Evolutionary conservation across 257 asterid species (phyloP).

Genomic region (Przewalskia tangutica): DNA sequence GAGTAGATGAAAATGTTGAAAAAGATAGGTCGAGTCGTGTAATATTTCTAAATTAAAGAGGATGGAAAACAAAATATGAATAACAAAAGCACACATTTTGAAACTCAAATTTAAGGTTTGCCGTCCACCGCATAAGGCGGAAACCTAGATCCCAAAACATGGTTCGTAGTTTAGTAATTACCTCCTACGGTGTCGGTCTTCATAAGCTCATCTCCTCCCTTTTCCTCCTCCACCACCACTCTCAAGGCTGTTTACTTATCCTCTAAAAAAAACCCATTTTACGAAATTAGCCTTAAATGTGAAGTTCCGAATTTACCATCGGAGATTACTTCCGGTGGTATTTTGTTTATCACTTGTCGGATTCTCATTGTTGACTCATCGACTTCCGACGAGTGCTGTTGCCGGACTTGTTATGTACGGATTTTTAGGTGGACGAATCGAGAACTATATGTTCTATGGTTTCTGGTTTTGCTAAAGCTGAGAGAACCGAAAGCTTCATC

Average conservation of each 20-base stretch:
- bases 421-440: conserved; percentile 55
- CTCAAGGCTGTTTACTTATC: conserved; percentile 71
- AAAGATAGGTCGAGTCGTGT: background rate
- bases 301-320: background rate
- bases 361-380: conserved; percentile 80
- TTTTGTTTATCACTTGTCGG: conserved; percentile 66
- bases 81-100: background rate
- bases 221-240: conserved; percentile 68
- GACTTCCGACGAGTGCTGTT: conserved; percentile 54
- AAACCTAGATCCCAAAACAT: conserved; percentile 15
- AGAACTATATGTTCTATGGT: conserved; percentile 67
- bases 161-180: conserved; percentile 80
- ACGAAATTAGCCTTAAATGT: conserved; percentile 6
- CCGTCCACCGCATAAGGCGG: background rate
- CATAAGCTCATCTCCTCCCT: conserved; percentile 65
- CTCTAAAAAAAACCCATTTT: conserved; percentile 54
- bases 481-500: conserved; percentile 70
- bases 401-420: conserved; percentile 75
- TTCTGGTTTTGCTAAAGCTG: conserved; percentile 91
- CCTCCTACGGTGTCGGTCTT: conserved; percentile 80
- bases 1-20: background rate
- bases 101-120: background rate
- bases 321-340: conserved; percentile 79
- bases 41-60: background rate
- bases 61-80: background rate